Evolutionary conservation across 2,329 filamentous ascomycete genomes (phyloP).

Genomic region (Clonostachys rosea): DNA sequence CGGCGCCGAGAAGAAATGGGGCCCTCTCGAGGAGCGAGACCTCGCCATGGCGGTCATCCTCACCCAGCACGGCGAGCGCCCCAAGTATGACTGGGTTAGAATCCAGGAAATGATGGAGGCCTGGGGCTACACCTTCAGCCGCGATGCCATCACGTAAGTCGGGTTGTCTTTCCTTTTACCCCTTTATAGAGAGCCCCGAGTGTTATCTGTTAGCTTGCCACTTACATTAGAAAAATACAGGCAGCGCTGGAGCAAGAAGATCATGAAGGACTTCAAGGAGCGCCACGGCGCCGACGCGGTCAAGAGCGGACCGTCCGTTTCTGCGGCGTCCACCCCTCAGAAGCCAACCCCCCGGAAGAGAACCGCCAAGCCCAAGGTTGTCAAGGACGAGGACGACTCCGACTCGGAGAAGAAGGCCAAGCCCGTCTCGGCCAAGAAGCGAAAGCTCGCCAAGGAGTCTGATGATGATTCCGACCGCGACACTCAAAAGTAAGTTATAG

Average conservation of each 20-base stretch:
- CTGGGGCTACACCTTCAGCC: slow-evolving; percentile 26
- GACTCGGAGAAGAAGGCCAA: slow-evolving; percentile 4
- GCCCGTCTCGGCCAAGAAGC: slow-evolving; percentile 15
- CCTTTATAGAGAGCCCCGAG: no score
- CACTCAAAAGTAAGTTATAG: no score
- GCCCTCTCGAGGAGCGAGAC: slow-evolving; percentile 25
- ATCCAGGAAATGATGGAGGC: slow-evolving; percentile 20
- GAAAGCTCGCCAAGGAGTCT: slow-evolving; percentile 17
- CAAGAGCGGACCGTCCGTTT: background rate
- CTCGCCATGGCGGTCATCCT: slow-evolving; percentile 28
- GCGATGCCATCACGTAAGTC: slow-evolving; percentile 31
- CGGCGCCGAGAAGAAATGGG: slow-evolving; percentile 28
- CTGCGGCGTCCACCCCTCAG: slow-evolving; percentile 4
- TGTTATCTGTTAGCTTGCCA: no score
- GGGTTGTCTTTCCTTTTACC: background rate
- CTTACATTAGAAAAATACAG: slow-evolving; percentile 10
- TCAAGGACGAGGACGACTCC: slow-evolving; percentile 8
- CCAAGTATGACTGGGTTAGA: slow-evolving; percentile 24
- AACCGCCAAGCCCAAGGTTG: slow-evolving; percentile 6
- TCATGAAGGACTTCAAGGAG: slow-evolving; percentile 25
- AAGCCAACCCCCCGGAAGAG: background rate
- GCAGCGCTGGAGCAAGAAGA: slow-evolving; percentile 30
- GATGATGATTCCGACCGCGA: background rate
- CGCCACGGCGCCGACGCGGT: slow-evolving; percentile 11
- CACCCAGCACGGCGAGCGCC: slow-evolving; percentile 13